Base-by-base conservation (phyloP, 2,329 filamentous ascomycete species). In the Diaporthe sp. region DNA sequence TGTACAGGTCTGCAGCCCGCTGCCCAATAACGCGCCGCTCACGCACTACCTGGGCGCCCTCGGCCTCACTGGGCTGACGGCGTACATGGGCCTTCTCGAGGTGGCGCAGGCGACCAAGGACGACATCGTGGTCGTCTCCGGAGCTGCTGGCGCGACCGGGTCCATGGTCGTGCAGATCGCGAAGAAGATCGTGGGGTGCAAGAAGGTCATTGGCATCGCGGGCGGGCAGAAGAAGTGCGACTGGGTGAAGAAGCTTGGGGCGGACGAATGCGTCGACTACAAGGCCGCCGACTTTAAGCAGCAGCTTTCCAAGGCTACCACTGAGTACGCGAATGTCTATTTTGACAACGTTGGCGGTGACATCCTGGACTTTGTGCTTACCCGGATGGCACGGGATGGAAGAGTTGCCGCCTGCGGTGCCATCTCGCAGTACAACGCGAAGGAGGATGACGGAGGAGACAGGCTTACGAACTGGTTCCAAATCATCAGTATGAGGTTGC, bases 91-190 rank as follows among this genome's bases (percentile, higher is more conserved):
- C 28, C 90, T 96, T 81, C 83, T 90, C 42, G 89, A 93, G 73
- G 90, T 96, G 61, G 94, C 91, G 3, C 85, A 93, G 73, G 90
- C 93, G 55, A 91, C 92, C 82, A 83, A 89, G 3, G 93, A 93
- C 6, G 93, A 96, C 78, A 92, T 93, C 5, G 94, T 96, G 1
- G 93, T 96, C 10, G 92, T 96, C 0, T 94, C 91, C 12, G 94
- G 93, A 9, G 94, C 94, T 2, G 94, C 94, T 0, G 94, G 94
- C 2, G 94, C 94, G 0, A 96, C 94, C 0, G 94, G 94, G 1
- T 93, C 90, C 80, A 90, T 96, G 1, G 94, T 91, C 0, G 94
- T 93, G 0, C 94, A 96, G 84, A 94, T 96, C 78, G 93, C 93
- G 25, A 74, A 74, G 72, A 95, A 94, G 86, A 84, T 95, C 72